Percentiles rank a stretch among this genome's conserved stretches.
These are phyloP conservation scores for Ascosphaera apis DNA, from an alignment of 2,329 filamentous ascomycete species.

Conservation along the genomic window DNA sequence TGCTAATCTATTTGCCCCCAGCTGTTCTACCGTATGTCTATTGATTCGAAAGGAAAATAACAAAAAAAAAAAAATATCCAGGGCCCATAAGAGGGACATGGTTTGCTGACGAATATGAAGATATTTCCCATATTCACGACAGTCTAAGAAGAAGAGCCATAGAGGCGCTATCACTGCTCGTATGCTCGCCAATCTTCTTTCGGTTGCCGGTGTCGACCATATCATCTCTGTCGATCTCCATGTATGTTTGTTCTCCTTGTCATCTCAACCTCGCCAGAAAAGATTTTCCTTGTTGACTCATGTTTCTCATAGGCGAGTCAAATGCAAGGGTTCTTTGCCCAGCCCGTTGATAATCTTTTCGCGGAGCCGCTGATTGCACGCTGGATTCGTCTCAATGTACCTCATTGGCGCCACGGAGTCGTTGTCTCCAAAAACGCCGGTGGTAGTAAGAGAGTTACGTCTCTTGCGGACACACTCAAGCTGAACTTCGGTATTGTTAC, in stretches of 20 bases:
- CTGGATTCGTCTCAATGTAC: conserved; percentile 70
- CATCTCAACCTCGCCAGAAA: neutral
- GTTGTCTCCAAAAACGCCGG: conserved; percentile 97
- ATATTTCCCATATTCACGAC: conserved; percentile 97
- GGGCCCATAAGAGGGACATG: neutral
- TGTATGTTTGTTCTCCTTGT: conserved; percentile 20
- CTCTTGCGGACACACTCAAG: conserved; percentile 82
- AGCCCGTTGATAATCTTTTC: conserved; percentile 90
- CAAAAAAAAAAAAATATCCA: too few species aligned
- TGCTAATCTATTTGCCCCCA: too few species aligned
- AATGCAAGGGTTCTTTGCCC: conserved; percentile 98
- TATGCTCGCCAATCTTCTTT: conserved; percentile 87
- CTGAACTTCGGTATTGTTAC: conserved; percentile 88
- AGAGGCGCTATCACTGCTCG: conserved; percentile 87
- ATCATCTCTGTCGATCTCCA: conserved; percentile 95
- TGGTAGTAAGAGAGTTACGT: conserved; percentile 91
- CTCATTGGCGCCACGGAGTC: conserved; percentile 68
- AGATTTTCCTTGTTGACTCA: neutral
- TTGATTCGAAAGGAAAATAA: too few species aligned
- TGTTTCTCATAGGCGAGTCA: conserved; percentile 41
- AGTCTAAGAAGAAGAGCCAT: conserved; percentile 98
- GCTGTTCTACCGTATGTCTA: conserved; percentile 42
- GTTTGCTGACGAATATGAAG: conserved; percentile 10
- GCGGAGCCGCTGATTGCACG: conserved; percentile 86
- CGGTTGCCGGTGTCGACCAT: conserved; percentile 86